phyloP scores from a whole-genome alignment of 192 early-diverging fungal species.

The Coemansia sp. region DNA sequence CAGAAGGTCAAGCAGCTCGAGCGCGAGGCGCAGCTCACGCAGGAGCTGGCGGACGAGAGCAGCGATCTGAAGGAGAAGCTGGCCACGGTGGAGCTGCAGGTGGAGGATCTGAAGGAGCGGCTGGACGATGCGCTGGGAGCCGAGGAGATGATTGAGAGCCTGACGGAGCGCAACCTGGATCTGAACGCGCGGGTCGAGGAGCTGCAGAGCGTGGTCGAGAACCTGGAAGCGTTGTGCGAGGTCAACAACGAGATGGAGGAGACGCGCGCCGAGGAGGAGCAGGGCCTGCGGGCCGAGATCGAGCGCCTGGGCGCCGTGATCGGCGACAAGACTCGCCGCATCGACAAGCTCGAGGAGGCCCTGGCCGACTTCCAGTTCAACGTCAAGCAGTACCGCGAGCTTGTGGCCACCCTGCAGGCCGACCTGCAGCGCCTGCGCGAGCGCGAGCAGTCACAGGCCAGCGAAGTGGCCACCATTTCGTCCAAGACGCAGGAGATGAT shows the following conservation, averaged over 20 bases:
- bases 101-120: slow-evolving; percentile 77
- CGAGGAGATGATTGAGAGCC: slow-evolving; percentile 76
- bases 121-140: slow-evolving; percentile 77
- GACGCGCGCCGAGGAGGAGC: slow-evolving; percentile 82
- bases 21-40: slow-evolving; percentile 56
- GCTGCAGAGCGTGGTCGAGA: slow-evolving; percentile 68
- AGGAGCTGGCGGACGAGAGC: slow-evolving; percentile 52
- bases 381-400: slow-evolving; percentile 78
- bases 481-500: slow-evolving; percentile 77
- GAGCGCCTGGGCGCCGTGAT: slow-evolving; percentile 68
- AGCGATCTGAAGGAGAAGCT: slow-evolving; percentile 50
- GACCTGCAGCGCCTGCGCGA: slow-evolving; percentile 69
- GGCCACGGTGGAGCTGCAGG: slow-evolving; percentile 58
- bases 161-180: slow-evolving; percentile 78
- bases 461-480: slow-evolving; percentile 52
- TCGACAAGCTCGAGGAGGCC: slow-evolving; percentile 68
- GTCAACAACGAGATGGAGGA: slow-evolving; percentile 92
- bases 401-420: slow-evolving; percentile 68
- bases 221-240: slow-evolving; percentile 84
- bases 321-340: slow-evolving; percentile 52
- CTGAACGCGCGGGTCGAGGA: slow-evolving; percentile 71
- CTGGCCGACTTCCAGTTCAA: slow-evolving; percentile 83
- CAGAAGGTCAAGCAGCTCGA: slow-evolving; percentile 63
- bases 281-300: slow-evolving; percentile 72
- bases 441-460: slow-evolving; percentile 56